Percentiles rank a stretch among this genome's conserved stretches.
Evolutionary conservation across 2,329 filamentous ascomycete species (phyloP).

Genomic region (Tothia fuscella): DNA sequence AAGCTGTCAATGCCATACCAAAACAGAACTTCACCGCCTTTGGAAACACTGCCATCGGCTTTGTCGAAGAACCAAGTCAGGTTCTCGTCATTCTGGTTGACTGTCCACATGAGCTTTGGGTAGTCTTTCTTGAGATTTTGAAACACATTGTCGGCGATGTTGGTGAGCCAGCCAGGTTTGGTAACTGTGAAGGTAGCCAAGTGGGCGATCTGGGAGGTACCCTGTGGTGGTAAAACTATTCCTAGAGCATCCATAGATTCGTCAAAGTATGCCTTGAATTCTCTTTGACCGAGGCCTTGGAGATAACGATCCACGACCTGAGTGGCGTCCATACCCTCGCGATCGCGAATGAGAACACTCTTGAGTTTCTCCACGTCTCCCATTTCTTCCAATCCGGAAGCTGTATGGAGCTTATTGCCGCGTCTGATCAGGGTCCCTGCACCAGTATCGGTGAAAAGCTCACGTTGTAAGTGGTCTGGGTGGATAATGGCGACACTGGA

Average conservation of each 20-base stretch:
- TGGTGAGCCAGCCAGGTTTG: constrained; percentile 87
- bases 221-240: constrained; percentile 65
- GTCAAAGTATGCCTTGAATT: constrained; percentile 91
- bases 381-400: constrained; percentile 60
- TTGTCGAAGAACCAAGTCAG: constrained; percentile 98
- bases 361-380: constrained; percentile 66
- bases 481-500: constrained; percentile 97
- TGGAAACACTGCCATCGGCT: constrained; percentile 80
- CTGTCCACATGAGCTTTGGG: constrained; percentile 88
- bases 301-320: constrained; percentile 81
- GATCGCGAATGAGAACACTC: constrained; percentile 68
- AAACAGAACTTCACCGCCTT: constrained; percentile 82
- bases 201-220: constrained; percentile 60
- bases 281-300: constrained; percentile 59
- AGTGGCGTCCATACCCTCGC: constrained; percentile 67
- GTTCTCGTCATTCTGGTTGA: constrained; percentile 91
- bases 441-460: constrained; percentile 91
- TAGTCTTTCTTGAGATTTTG: constrained; percentile 87
- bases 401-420: constrained; percentile 76
- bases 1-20: constrained; percentile 84
- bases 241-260: constrained; percentile 87
- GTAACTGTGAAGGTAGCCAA: constrained; percentile 86
- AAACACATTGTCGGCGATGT: constrained; percentile 92
- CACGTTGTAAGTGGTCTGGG: constrained; percentile 88
- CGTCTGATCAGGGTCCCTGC: constrained; percentile 86